Evolutionary conservation across 805 yeast species (phyloP).

Genomic region (Metschnikowia drakensbergensis): DNA sequence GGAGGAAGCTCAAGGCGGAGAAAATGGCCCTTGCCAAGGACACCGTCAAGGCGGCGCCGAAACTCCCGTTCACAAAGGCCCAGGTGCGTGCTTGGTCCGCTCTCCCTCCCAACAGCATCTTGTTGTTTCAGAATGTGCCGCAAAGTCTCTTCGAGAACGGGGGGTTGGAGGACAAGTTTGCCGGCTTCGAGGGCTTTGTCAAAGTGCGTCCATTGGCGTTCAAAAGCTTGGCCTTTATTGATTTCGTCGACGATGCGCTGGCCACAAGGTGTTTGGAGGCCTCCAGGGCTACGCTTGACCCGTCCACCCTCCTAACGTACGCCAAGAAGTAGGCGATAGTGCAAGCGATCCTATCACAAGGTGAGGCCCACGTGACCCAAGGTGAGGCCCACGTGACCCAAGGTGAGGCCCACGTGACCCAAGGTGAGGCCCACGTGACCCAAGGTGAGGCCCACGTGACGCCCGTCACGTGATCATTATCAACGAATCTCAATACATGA

Average conservation of each 20-base stretch:
- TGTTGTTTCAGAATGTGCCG: constrained; percentile 67
- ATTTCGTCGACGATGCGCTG: constrained; percentile 54
- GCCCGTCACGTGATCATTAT: neutral
- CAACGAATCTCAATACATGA: constrained; percentile 1
- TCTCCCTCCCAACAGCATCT: constrained; percentile 64
- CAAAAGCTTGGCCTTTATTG: constrained; percentile 75
- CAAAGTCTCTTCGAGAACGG: constrained; percentile 22
- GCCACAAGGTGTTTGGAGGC: constrained; percentile 40
- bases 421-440: too few relatives aligned
- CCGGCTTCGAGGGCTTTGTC: constrained; percentile 53
- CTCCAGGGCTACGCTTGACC: constrained; percentile 20
- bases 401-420: too few relatives aligned
- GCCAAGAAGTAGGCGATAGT: constrained; percentile 28
- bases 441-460: too few relatives aligned
- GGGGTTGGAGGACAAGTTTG: constrained; percentile 46
- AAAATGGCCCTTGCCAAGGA: constrained; percentile 11
- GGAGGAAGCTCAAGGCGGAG: constrained; percentile 22
- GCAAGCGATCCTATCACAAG: too few relatives aligned
- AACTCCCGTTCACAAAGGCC: constrained; percentile 10
- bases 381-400: too few relatives aligned
- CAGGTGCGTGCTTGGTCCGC: constrained; percentile 16
- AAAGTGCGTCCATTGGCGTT: constrained; percentile 65
- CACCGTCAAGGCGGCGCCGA: neutral
- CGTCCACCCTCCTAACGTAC: constrained; percentile 25
- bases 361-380: too few relatives aligned